These are phyloP conservation scores for Leccinum fuscescens DNA, from an alignment of 1,284 basidiomycete genomes.

Conservation along the genomic window DNA sequence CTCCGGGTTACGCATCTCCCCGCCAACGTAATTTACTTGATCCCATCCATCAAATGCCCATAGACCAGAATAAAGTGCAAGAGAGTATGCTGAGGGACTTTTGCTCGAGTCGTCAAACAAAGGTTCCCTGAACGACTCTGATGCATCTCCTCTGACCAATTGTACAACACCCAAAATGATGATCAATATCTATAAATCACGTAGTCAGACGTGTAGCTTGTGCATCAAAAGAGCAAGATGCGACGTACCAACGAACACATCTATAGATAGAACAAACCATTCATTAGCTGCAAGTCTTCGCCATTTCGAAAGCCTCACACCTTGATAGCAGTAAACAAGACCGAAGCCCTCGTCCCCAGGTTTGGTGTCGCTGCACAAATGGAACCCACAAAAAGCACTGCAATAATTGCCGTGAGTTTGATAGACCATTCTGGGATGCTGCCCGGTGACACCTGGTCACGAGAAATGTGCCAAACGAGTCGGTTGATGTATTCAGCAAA, in stretches of 20 bases:
- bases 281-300: conserved; percentile 7
- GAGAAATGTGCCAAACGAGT: conserved; percentile 66
- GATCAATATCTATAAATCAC: conserved; percentile 56
- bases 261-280: conserved; percentile 31
- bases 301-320: conserved; percentile 37
- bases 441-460: conserved; percentile 65
- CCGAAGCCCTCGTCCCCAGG: conserved; percentile 78
- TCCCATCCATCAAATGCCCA: conserved; percentile 98
- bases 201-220: neutral
- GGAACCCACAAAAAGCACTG: conserved; percentile 69
- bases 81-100: conserved; percentile 83
- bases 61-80: conserved; percentile 92
- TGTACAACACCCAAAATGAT: conserved; percentile 74
- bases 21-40: conserved; percentile 86
- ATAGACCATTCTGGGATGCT: conserved; percentile 91
- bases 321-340: conserved; percentile 88
- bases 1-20: conserved; percentile 84
- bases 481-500: conserved; percentile 88
- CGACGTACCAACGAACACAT: conserved; percentile 54
- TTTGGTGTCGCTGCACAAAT: conserved; percentile 81
- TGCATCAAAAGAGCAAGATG: neutral
- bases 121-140: conserved; percentile 60
- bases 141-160: conserved; percentile 64
- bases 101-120: conserved; percentile 76
- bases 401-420: conserved; percentile 80